Evolutionary conservation across 495 filamentous ascomycete genomes (phyloP).

Genomic region (Penicillium simplicissimum): DNA sequence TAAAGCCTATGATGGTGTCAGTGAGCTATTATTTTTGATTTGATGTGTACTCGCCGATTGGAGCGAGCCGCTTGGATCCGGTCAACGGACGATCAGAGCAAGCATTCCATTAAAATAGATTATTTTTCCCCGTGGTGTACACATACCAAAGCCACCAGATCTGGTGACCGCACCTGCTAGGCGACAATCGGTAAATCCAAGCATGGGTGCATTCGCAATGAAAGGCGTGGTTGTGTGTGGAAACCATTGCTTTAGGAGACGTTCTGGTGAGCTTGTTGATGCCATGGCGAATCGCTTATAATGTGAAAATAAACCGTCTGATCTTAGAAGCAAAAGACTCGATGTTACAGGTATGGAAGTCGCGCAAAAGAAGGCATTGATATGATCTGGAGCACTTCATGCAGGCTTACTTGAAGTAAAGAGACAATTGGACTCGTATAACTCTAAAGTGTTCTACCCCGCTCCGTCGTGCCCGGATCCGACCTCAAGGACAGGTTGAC

Average conservation of each 20-base stretch:
- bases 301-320: neutral
- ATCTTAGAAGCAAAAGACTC: neutral
- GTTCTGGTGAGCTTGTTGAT: neutral
- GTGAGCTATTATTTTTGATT: neutral
- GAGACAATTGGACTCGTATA: no score
- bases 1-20: slow-evolving; percentile 39
- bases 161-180: slow-evolving; percentile 76
- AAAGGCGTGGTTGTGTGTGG: slow-evolving; percentile 44
- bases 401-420: no score
- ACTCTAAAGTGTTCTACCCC: no score
- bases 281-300: neutral
- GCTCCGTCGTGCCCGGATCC: no score
- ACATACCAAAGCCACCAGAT: slow-evolving; percentile 67
- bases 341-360: no score
- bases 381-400: no score
- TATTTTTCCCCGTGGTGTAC: neutral
- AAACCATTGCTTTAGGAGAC: slow-evolving; percentile 20
- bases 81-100: neutral
- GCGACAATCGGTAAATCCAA: slow-evolving; percentile 62
- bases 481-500: no score
- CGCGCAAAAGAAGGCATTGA: no score
- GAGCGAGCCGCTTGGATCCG: neutral
- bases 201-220: slow-evolving; percentile 68
- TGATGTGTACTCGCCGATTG: neutral
- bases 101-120: neutral